Evolutionary conservation across 345 rosid species (phyloP), one percentile per base, ranked within the genome.

Genomic region (Euphorbia pulcherrima): DNA sequence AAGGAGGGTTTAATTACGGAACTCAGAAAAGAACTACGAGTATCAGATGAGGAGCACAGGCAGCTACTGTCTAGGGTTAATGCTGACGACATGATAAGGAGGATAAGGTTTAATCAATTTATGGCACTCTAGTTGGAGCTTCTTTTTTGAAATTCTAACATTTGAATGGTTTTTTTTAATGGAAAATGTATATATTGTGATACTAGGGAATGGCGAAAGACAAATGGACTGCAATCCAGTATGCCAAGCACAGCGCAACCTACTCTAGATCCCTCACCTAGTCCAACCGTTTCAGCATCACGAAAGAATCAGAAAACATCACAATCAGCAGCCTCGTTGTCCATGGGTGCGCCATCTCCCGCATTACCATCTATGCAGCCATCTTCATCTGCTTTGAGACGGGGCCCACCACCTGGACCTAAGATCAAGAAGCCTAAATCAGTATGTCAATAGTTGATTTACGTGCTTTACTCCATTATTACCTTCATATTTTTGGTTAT

Each of bases 21-120:
- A 80, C 96, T 95, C 40, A 85, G 99, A 75, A 90, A 86, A 79
- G 99, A 95, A 79, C 81, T 95, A 71, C 81, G 97, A 77, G 97
- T 95, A 59, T 90, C 98, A 74, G 99, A 92, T 77, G 94, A 92
- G 81, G 97, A 92, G 82, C 98, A 95, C 63, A 78, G 99, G 69
- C 87, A 80, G 85, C 86, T 90, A 67, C 77, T 95, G 64, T 80
- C 96, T 53, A 82, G 87, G 83, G 98, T 92, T 77, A 85, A 92
- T 79, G 83, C 90, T 13, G 99, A 95, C 80, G 96, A 90, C 72
- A 79, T 86, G 61, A 84, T 92, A 73, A 81, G 77, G 62, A 78
- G 81, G 75, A 95, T 95, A 85, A 95, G 99, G 99, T 95, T 48
- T 77, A 72, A 64, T 74, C 64, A 71, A 69, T 63, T 70, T 57